Evolutionary conservation across 2,329 filamentous ascomycete species (phyloP).

Genomic region (Fusarium sp.): DNA sequence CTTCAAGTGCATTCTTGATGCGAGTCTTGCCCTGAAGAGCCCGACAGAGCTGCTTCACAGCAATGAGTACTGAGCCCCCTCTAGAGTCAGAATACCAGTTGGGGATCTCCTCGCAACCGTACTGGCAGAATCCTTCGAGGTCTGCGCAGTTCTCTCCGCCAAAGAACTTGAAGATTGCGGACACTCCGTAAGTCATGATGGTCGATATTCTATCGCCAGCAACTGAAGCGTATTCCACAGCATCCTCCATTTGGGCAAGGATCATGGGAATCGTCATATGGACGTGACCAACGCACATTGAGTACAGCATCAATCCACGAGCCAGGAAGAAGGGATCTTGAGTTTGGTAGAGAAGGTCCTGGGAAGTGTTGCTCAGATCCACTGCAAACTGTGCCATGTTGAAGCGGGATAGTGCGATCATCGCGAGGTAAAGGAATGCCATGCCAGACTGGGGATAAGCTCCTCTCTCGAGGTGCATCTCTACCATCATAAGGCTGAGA

Average conservation of each 20-base stretch:
- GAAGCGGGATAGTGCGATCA: conserved; percentile 75
- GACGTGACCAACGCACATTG: conserved; percentile 77
- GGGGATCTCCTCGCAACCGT: conserved; percentile 77
- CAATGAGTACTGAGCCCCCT: conserved; percentile 76
- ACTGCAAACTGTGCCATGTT: conserved; percentile 75
- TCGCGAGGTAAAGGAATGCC: conserved; percentile 74
- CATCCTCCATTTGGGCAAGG: conserved; percentile 70
- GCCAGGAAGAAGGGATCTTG: conserved; percentile 74
- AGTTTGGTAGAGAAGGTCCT: conserved; percentile 72
- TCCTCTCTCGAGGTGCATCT: conserved; percentile 71
- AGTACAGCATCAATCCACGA: conserved; percentile 75
- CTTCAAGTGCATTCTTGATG: conserved; percentile 58
- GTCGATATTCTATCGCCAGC: conserved; percentile 78
- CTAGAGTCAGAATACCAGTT: conserved; percentile 78
- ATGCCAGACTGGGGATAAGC: conserved; percentile 76
- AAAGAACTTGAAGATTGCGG: conserved; percentile 74
- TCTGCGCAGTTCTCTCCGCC: conserved; percentile 75
- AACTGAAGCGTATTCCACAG: conserved; percentile 72
- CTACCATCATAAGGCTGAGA: conserved; percentile 72
- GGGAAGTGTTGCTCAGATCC: conserved; percentile 70
- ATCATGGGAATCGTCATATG: conserved; percentile 69
- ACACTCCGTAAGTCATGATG: conserved; percentile 76
- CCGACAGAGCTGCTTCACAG: conserved; percentile 72
- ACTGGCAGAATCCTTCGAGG: conserved; percentile 76
- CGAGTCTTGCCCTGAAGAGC: conserved; percentile 81